Base-by-base conservation (phyloP, 1,284 basidiomycete species). In the Vanrija pseudolonga region DNA sequence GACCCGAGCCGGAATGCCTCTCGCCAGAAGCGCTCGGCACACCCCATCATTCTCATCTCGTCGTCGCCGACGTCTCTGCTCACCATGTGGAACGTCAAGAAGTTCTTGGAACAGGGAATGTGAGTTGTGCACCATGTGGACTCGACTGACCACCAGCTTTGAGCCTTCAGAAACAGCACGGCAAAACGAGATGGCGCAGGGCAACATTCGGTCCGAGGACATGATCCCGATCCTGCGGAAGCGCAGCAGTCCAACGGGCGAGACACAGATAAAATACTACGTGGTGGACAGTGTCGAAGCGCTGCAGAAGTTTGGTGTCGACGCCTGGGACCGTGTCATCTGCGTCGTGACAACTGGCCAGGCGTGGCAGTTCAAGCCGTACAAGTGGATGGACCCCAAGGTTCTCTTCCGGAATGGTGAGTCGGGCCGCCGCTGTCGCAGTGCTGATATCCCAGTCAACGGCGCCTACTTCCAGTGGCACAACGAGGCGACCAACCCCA, bases 331-430 rank as follows among this genome's bases (percentile, higher is more conserved):
- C 57, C 83, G 95, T 22, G 96, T 98, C 6, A 86, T 97, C 4
- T 95, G 91, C 63, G 95, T 98, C 12, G 87, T 97, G 82, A 98
- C 95, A 2, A 98, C 92, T 0, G 95, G 95, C 2, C 95, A 98
- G 67, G 86, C 87, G 47, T 98, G 95, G 95, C 95, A 98, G 74
- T 98, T 98, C 78, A 84, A 88, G 62, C 86, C 88, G 26, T 98
- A 98, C 79, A 92, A 92, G 72, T 98, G 94, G 94, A 85, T 82
- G 48, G 92, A 98, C 64, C 94, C 95, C 1, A 85, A 85, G 59
- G 83, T 88, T 51, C 77, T 98, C 24, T 98, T 98, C 78, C 89
- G 94, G 70, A 87, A 98, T 70, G 91, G 92, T 94, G 61, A 54
- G 83, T 76, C 12, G n/a, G n/a, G n/a, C n/a, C 19, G 53, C 50